Evolutionary conservation across 306 rosid species (phyloP).

Genomic region (Lathyrus aphaca): DNA sequence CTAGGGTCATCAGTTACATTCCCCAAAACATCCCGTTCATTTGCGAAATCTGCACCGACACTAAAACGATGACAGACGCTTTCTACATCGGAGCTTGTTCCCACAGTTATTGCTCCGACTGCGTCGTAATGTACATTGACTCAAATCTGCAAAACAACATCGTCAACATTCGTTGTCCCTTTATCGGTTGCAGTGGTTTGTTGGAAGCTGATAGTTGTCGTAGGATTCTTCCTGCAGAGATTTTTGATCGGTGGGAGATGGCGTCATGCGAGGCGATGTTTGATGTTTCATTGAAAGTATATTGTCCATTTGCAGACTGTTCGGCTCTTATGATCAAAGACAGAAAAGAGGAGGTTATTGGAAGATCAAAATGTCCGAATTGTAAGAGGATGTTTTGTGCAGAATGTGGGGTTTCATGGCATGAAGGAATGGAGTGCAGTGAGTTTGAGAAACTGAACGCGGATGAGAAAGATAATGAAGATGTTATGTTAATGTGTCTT

Average conservation of each 20-base stretch:
- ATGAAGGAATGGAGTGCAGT: slow-evolving; percentile 20
- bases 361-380: too few relatives aligned
- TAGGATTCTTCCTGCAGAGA: slow-evolving; percentile 6
- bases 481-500: slow-evolving; percentile 42
- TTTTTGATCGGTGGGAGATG: slow-evolving; percentile 48
- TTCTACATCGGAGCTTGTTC: neutral
- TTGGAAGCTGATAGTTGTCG: slow-evolving; percentile 35
- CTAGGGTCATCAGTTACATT: slow-evolving; percentile 35
- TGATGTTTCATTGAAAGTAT: slow-evolving; percentile 22
- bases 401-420: slow-evolving; percentile 57
- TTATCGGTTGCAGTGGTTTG: slow-evolving; percentile 33
- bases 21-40: slow-evolving; percentile 26
- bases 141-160: neutral
- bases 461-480: slow-evolving; percentile 44
- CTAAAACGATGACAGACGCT: neutral
- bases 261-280: slow-evolving; percentile 42
- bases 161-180: slow-evolving; percentile 39
- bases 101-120: neutral
- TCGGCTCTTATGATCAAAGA: slow-evolving; percentile 45
- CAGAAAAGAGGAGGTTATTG: too few relatives aligned
- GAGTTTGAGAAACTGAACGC: slow-evolving; percentile 45
- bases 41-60: slow-evolving; percentile 43
- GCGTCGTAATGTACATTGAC: neutral
- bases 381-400: too few relatives aligned
- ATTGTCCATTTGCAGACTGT: slow-evolving; percentile 52